A percentile compares a stretch with the other conserved stretches of the same genome.
Evolutionary conservation across 805 yeast genomes (phyloP).

Genomic region (Kregervanrija fluxuum): DNA sequence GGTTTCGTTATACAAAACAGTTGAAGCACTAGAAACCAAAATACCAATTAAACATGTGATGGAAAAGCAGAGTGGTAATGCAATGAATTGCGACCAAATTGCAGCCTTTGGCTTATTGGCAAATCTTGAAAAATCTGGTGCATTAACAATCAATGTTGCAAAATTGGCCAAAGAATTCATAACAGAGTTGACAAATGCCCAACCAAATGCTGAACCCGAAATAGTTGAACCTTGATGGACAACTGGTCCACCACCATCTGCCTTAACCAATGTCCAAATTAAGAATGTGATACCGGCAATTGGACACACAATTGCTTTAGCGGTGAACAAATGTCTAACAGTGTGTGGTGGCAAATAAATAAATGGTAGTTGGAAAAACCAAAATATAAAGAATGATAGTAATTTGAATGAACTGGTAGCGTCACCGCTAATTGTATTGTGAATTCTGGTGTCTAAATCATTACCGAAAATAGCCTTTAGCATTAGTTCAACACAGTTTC

Average conservation of each 20-base stretch:
- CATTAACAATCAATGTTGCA: slow-evolving; percentile 81
- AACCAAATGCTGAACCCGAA: slow-evolving; percentile 57
- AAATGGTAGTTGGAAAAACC: slow-evolving; percentile 74
- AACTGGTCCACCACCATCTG: slow-evolving; percentile 73
- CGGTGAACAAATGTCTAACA: slow-evolving; percentile 76
- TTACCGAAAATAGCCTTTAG: slow-evolving; percentile 68
- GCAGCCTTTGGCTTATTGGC: slow-evolving; percentile 51
- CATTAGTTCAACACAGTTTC: slow-evolving; percentile 75
- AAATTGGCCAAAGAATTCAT: slow-evolving; percentile 83
- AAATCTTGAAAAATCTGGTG: slow-evolving; percentile 86
- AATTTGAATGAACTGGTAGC: slow-evolving; percentile 62
- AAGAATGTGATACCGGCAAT: slow-evolving; percentile 78
- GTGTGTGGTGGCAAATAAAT: slow-evolving; percentile 77
- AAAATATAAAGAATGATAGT: slow-evolving; percentile 72
- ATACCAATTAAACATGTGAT: slow-evolving; percentile 81
- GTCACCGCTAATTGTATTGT: slow-evolving; percentile 44
- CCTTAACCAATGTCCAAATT: slow-evolving; percentile 76
- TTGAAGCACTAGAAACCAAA: slow-evolving; percentile 73
- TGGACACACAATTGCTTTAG: slow-evolving; percentile 73
- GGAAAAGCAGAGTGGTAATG: slow-evolving; percentile 74
- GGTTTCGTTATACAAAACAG: slow-evolving; percentile 56
- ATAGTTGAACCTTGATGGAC: slow-evolving; percentile 47
- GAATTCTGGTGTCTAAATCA: slow-evolving; percentile 54
- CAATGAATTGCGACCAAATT: slow-evolving; percentile 48
- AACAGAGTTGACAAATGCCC: slow-evolving; percentile 75